Percentiles rank a stretch among this genome's conserved stretches.
Evolutionary conservation across 768 basidiomycete species (phyloP).

Genomic region (Mycena haematopus): DNA sequence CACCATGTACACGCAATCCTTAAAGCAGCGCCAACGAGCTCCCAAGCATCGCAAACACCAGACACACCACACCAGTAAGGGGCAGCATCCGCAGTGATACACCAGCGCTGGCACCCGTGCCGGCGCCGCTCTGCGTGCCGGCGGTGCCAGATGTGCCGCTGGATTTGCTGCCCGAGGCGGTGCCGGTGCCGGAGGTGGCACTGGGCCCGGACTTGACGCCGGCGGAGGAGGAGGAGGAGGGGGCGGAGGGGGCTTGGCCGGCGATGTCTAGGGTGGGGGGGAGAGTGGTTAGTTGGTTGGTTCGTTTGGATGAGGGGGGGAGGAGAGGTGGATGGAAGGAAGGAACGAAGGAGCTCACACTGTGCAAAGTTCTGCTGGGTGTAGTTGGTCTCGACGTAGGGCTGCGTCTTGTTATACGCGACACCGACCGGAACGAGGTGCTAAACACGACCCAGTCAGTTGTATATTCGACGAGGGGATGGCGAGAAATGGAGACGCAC

Average conservation of each 20-base stretch:
- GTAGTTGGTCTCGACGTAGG: slow-evolving; percentile 57
- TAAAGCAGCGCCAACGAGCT: no score
- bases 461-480: background rate
- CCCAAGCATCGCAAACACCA: background rate
- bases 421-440: slow-evolving; percentile 63
- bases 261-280: background rate
- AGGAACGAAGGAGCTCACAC: slow-evolving; percentile 47
- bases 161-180: background rate
- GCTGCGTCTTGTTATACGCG: slow-evolving; percentile 55
- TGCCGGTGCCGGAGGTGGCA: background rate
- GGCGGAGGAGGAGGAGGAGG: background rate
- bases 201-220: no score
- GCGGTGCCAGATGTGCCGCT: background rate
- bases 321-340: background rate
- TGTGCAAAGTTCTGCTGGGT: slow-evolving; percentile 51
- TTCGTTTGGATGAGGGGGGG: no score
- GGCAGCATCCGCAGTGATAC: background rate
- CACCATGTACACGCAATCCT: no score
- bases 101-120: background rate
- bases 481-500: slow-evolving; percentile 38
- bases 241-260: no score
- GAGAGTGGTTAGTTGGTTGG: no score
- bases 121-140: background rate
- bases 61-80: background rate
- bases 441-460: slow-evolving; percentile 23